Percentiles rank a stretch among this genome's conserved stretches.
phyloP scores from a whole-genome alignment of 345 rosid genomes.

The Rhizophora mangle region DNA sequence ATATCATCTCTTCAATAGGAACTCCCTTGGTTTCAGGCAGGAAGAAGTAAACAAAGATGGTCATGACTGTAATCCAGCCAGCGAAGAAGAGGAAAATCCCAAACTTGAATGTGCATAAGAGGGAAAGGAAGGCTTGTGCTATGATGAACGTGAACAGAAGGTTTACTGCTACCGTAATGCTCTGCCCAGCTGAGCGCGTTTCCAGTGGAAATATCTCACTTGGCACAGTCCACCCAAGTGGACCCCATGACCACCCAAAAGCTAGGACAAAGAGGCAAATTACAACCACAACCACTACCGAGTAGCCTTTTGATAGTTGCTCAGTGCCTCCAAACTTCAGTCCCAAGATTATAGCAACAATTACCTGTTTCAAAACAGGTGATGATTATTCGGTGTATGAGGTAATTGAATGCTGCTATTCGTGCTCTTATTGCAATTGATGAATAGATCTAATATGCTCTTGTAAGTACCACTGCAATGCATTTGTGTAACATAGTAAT shows the following conservation, averaged over 20 bases:
- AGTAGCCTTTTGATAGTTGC: conserved; percentile 63
- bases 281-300: conserved; percentile 60
- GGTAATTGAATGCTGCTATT: background rate
- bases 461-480: too few relatives aligned
- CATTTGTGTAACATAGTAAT: background rate
- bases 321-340: conserved; percentile 64
- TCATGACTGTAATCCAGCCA: conserved; percentile 72
- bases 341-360: conserved; percentile 72
- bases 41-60: conserved; percentile 62
- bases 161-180: conserved; percentile 90
- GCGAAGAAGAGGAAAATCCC: conserved; percentile 94
- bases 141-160: conserved; percentile 81
- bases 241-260: conserved; percentile 99
- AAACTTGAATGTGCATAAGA: conserved; percentile 72
- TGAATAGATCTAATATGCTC: too few relatives aligned
- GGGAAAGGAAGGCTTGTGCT: conserved; percentile 68
- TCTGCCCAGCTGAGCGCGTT: conserved; percentile 84
- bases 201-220: conserved; percentile 91
- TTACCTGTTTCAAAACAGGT: conserved; percentile 38
- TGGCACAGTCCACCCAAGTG: conserved; percentile 90
- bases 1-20: conserved; percentile 86
- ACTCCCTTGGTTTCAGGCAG: conserved; percentile 92
- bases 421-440: too few relatives aligned
- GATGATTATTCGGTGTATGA: background rate
- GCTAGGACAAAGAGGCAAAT: conserved; percentile 84